A percentile compares a stretch with the other conserved stretches of the same genome.
These are phyloP conservation scores for Friedmanniomyces simplex DNA, from an alignment of 495 filamentous ascomycete species.

Conservation along the genomic window DNA sequence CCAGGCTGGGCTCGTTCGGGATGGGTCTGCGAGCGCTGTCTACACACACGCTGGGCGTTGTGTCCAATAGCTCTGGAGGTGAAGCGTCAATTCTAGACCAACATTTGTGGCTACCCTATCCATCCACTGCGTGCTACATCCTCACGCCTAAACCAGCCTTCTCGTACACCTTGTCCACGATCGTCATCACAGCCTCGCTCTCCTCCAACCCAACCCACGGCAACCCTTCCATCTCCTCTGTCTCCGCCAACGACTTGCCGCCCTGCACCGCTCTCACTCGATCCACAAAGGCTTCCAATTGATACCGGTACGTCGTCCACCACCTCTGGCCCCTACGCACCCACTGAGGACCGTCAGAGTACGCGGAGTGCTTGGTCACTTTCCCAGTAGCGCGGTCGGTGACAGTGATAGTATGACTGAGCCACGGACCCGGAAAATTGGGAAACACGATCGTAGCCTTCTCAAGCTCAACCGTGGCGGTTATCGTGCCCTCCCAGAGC, in stretches of 20 bases:
- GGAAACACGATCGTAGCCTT: conserved; percentile 32
- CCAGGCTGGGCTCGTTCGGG: no score
- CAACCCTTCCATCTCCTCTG: neutral
- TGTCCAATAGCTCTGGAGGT: no score
- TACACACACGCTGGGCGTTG: no score
- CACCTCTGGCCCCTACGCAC: conserved; percentile 20
- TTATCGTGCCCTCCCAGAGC: conserved; percentile 27
- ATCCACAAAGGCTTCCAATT: conserved; percentile 31
- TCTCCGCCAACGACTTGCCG: neutral
- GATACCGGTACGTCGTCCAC: conserved; percentile 32
- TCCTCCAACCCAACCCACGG: conserved; percentile 27
- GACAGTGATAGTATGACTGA: conserved; percentile 34
- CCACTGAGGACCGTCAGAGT: conserved; percentile 24
- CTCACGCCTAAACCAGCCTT: conserved; percentile 22
- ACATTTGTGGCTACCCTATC: no score
- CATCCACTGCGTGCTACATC: no score
- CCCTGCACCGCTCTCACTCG: conserved; percentile 23
- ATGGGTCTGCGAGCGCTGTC: no score
- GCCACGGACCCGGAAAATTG: conserved; percentile 32
- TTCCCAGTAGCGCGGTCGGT: conserved; percentile 27
- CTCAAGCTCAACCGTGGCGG: conserved; percentile 30
- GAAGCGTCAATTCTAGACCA: no score
- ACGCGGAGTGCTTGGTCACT: conserved; percentile 19
- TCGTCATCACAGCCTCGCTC: conserved; percentile 26
- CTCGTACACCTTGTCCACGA: conserved; percentile 28